Evolutionary conservation across 2,329 filamentous ascomycete species (phyloP).

Genomic region (Paracoccidioides lutzii): DNA sequence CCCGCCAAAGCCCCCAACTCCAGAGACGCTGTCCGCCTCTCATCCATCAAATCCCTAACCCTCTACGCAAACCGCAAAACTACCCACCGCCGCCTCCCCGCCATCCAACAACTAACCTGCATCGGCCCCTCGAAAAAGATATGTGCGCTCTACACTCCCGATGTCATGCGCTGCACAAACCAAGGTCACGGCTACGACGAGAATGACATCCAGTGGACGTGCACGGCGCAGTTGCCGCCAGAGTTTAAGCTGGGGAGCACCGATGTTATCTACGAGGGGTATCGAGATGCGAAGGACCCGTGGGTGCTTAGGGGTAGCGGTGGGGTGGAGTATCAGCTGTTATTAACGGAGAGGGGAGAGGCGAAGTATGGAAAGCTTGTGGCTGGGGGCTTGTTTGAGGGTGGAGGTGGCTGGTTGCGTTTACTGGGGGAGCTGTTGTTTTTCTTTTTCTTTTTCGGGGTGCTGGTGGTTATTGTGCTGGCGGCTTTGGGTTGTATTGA

Average conservation of each 20-base stretch:
- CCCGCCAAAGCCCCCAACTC: conserved; percentile 20
- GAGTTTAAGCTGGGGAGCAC: conserved; percentile 68
- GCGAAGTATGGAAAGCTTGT: conserved; percentile 51
- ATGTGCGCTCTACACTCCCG: conserved; percentile 58
- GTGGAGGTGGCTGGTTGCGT: conserved; percentile 3
- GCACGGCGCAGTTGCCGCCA: conserved; percentile 49
- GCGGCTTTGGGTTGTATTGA: conserved; percentile 18
- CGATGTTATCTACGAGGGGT: conserved; percentile 88
- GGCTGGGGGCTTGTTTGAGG: conserved; percentile 22
- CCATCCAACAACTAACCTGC: conserved; percentile 71
- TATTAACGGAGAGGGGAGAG: conserved; percentile 66
- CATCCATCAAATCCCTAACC: conserved; percentile 63
- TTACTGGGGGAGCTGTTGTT: conserved; percentile 21
- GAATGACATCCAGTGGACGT: conserved; percentile 86
- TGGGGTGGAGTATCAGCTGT: conserved; percentile 74
- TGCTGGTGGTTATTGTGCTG: conserved; percentile 14
- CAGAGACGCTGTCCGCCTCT: conserved; percentile 44
- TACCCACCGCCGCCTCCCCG: conserved; percentile 57
- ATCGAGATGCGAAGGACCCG: conserved; percentile 59
- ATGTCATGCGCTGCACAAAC: conserved; percentile 83
- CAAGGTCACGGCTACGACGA: conserved; percentile 63
- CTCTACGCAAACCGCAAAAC: conserved; percentile 57
- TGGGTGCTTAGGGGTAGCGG: conserved; percentile 88
- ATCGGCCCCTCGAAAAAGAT: conserved; percentile 49
- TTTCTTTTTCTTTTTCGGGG: conserved; percentile 17